phyloP scores from a whole-genome alignment of 345 rosid genomes.

The Noccaea caerulescens region DNA sequence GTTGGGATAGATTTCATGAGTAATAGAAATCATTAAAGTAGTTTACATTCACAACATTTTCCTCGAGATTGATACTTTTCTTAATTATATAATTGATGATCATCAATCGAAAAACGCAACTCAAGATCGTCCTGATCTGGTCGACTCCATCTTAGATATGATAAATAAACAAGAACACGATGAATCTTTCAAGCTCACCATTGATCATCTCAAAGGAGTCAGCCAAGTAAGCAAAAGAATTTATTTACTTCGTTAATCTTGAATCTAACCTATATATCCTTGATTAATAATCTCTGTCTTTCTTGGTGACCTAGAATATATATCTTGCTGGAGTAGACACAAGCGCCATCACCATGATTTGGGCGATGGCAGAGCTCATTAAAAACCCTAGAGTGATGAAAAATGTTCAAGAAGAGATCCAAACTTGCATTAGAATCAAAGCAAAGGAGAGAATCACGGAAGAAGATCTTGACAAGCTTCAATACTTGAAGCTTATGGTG shows the following conservation, averaged over 20 bases:
- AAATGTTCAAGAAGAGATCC: conserved; percentile 29
- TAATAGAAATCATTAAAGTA: too few relatives aligned
- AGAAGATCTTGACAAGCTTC: conserved; percentile 48
- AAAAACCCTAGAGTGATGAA: conserved; percentile 33
- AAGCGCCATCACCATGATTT: conserved; percentile 37
- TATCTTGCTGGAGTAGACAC: conserved; percentile 35
- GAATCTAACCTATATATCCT: not conserved
- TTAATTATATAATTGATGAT: conserved; percentile 23
- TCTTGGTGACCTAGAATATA: conserved; percentile 23
- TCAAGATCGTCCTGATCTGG: conserved; percentile 28
- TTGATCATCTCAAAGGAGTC: conserved; percentile 35
- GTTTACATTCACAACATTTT: conserved; percentile 13
- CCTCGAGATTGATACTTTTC: conserved; percentile 26
- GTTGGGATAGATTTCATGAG: too few relatives aligned
- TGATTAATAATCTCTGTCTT: not conserved
- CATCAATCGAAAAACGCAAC: conserved; percentile 3
- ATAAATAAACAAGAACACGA: conserved; percentile 18
- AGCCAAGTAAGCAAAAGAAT: conserved; percentile 7
- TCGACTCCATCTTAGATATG: conserved; percentile 17
- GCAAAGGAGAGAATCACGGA: conserved; percentile 36
- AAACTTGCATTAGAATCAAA: conserved; percentile 38
- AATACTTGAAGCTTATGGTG: conserved; percentile 55
- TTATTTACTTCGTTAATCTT: not conserved
- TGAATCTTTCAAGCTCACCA: conserved; percentile 23
- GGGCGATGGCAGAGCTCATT: conserved; percentile 30